A percentile compares a stretch with the other conserved stretches of the same genome.
Conservation (phyloP, 2,329 filamentous ascomycete species). For the Rachicladosporium sp. region DNA sequence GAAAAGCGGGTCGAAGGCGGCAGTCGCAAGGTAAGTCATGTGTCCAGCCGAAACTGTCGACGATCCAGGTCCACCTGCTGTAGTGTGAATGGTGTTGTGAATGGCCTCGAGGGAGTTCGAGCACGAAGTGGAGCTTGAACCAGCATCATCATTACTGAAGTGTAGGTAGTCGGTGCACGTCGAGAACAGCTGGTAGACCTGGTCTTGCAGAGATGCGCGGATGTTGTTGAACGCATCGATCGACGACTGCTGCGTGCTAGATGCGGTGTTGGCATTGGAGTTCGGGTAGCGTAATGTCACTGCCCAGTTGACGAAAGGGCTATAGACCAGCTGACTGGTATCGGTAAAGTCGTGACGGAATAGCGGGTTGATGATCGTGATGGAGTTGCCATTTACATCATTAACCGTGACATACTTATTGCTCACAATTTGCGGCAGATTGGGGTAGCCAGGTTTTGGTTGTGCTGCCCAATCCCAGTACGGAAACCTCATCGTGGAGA, state of each 20-base stretch:
- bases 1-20: constrained; percentile 23
- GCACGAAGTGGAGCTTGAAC: constrained; percentile 13
- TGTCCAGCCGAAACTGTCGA: constrained; percentile 12
- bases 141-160: constrained; percentile 20
- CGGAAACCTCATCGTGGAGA: constrained; percentile 14
- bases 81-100: constrained; percentile 24
- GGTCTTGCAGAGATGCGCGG: constrained; percentile 18
- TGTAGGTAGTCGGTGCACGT: constrained; percentile 20
- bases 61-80: constrained; percentile 14
- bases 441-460: constrained; percentile 10
- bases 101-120: constrained; percentile 24
- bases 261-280: constrained; percentile 12
- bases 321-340: constrained; percentile 15
- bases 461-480: constrained; percentile 20
- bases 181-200: constrained; percentile 21
- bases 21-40: constrained; percentile 20
- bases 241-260: constrained; percentile 9
- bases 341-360: constrained; percentile 10
- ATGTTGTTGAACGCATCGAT: constrained; percentile 17
- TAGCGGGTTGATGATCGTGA: constrained; percentile 10
- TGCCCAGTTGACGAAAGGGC: constrained; percentile 19
- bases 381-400: constrained; percentile 3
- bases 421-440: constrained; percentile 15
- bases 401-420: constrained; percentile 15
- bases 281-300: constrained; percentile 20